Evolutionary conservation across 2,329 filamentous ascomycete species (phyloP).

Genomic region (Rhynchosporium graminicola): DNA sequence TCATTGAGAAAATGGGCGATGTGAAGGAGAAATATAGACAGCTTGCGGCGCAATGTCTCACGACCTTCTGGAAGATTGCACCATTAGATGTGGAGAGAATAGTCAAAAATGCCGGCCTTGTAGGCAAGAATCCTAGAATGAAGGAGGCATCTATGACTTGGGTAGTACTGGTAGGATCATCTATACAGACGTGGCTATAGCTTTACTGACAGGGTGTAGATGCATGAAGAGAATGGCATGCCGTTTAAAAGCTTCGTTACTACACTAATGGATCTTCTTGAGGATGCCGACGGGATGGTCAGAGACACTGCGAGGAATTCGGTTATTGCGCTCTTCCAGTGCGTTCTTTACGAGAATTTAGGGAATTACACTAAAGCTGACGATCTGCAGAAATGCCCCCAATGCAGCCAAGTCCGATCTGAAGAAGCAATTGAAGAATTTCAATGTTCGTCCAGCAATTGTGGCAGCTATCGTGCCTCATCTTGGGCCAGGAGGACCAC

Average conservation of each 20-base stretch:
- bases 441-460: constrained; percentile 85
- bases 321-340: constrained; percentile 86
- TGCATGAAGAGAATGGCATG: constrained; percentile 77
- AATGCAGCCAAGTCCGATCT: constrained; percentile 84
- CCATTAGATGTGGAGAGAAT: constrained; percentile 75
- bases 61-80: constrained; percentile 72
- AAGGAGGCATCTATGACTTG: constrained; percentile 86
- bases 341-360: constrained; percentile 34
- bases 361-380: constrained; percentile 19
- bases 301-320: constrained; percentile 81
- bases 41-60: constrained; percentile 73
- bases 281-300: constrained; percentile 87
- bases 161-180: constrained; percentile 67
- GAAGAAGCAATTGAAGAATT: constrained; percentile 80
- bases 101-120: constrained; percentile 76
- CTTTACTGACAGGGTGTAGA: constrained; percentile 49
- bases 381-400: constrained; percentile 63
- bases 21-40: constrained; percentile 80
- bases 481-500: constrained; percentile 55
- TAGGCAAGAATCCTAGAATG: constrained; percentile 77
- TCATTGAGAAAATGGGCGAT: constrained; percentile 85
- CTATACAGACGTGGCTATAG: constrained; percentile 10
- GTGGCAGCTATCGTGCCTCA: constrained; percentile 77
- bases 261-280: constrained; percentile 78
- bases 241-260: constrained; percentile 84